Evolutionary conservation across 768 basidiomycete species (phyloP), one percentile per base, ranked within the genome.

Genomic region (Dacryopinax spathularia): DNA sequence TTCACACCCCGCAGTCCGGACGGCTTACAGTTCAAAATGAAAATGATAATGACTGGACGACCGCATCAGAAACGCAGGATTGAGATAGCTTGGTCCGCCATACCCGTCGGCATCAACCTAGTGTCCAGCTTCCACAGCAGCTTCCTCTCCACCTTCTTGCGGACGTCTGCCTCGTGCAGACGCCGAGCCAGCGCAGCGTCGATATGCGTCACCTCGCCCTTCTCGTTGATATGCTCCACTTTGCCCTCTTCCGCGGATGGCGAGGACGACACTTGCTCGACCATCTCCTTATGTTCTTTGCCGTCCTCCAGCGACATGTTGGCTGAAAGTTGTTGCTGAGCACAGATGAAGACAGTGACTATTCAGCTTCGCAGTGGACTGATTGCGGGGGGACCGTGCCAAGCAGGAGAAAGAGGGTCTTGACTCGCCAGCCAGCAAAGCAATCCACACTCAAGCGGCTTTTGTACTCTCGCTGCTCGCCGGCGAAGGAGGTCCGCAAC

Each of bases 71-170:
- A 27, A 31, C 15, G 10, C 29, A 56, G 48, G 48, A 7, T 56
- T 6, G 5, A 31, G 20, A 27, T 10, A 15, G 9, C 12, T 22
- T 56, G 25, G 29, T n/a, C n/a, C 13, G n/a, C 25, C 48, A 29
- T 13, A 56, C 48, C 48, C 5, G 81, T 81, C 0, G 82, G 82
- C 56, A 87, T 69, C 2, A 86, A 71, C 37, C 84, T 75, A 64
- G 66, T 70, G 66, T 86, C 85, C 48, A 87, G 76, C 65, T 79
- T 82, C 41, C 81, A 75, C 18, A 84, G 77, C 18, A 87, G 79
- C 63, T 69, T 75, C 60, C 69, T 67, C 64, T 76, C 75, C 25
- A 56, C 31, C 25, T 10, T 20, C 25, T 56, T 56, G 25, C 48
- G 12, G 25, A 56, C 48, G 25, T 56, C 48, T 20, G 48, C 25